Evolutionary conservation across 352 stramenopile species (phyloP).

Genomic region (Globisporangium barbulae): DNA sequence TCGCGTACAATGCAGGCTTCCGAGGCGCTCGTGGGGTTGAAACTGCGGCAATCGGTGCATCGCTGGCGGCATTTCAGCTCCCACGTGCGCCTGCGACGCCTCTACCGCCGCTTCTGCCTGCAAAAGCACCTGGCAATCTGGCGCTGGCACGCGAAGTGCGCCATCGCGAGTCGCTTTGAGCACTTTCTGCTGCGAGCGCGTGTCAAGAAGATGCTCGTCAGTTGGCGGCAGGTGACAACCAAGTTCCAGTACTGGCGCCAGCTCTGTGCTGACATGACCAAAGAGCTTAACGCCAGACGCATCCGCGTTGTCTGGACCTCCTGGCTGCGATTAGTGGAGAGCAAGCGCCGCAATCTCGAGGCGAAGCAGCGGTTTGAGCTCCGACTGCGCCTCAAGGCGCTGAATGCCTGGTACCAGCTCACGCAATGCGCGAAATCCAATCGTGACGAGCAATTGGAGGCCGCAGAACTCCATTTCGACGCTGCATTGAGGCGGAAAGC

Average conservation of each 20-base stretch:
- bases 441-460: conserved; percentile 13
- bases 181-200: conserved; percentile 19
- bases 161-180: conserved; percentile 35
- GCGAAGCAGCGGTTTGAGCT: conserved; percentile 7
- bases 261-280: conserved; percentile 17
- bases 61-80: conserved; percentile 26
- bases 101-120: conserved; percentile 29
- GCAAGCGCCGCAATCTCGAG: conserved; percentile 1
- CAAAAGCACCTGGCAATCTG: conserved; percentile 36
- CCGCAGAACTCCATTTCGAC: conserved; percentile 11
- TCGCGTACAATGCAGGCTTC: conserved; percentile 7
- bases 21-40: conserved; percentile 13
- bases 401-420: conserved; percentile 1
- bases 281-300: conserved; percentile 5
- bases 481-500: conserved; percentile 5
- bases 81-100: conserved; percentile 8
- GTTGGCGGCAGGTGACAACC: conserved; percentile 24
- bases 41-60: conserved; percentile 12
- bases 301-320: conserved; percentile 15
- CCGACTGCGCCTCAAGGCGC: background rate
- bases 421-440: background rate
- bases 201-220: conserved; percentile 24
- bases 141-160: conserved; percentile 25
- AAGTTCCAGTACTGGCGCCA: conserved; percentile 25
- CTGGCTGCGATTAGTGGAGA: conserved; percentile 23